phyloP scores from a whole-genome alignment of 2,329 filamentous ascomycete species.

The Colletotrichum australisinense region DNA sequence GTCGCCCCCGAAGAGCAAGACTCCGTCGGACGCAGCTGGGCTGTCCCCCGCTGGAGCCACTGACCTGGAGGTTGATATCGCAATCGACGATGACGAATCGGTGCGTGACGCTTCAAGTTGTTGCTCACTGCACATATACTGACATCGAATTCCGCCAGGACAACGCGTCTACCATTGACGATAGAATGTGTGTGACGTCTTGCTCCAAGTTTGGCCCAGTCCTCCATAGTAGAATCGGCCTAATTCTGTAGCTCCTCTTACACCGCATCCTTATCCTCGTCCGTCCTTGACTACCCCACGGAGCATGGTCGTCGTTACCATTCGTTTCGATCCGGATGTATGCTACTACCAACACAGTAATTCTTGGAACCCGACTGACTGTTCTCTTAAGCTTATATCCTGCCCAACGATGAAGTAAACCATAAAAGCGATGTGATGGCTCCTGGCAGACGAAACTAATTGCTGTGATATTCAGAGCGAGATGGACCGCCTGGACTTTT shows the following conservation, averaged over 20 bases:
- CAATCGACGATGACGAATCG: background rate
- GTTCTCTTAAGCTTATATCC: conserved; percentile 38
- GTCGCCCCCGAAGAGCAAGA: background rate
- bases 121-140: background rate
- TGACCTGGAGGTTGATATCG: background rate
- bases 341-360: background rate
- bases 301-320: conserved; percentile 33
- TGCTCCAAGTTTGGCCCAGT: background rate
- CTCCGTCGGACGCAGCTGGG: background rate
- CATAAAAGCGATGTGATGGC: too few relatives aligned
- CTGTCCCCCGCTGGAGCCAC: background rate
- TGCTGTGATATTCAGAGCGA: conserved; percentile 16
- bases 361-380: background rate
- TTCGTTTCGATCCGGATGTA: conserved; percentile 24
- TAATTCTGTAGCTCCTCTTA: background rate
- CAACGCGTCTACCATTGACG: background rate
- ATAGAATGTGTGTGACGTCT: conserved; percentile 7
- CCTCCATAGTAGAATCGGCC: too few relatives aligned
- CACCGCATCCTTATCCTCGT: conserved; percentile 16
- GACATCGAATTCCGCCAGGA: background rate
- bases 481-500: conserved; percentile 23
- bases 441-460: too few relatives aligned
- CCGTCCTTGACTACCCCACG: conserved; percentile 20
- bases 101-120: background rate
- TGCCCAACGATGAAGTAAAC: conserved; percentile 54